Evolutionary conservation across 148 eudicot species (phyloP).

Genomic region (Simmondsia chinensis): DNA sequence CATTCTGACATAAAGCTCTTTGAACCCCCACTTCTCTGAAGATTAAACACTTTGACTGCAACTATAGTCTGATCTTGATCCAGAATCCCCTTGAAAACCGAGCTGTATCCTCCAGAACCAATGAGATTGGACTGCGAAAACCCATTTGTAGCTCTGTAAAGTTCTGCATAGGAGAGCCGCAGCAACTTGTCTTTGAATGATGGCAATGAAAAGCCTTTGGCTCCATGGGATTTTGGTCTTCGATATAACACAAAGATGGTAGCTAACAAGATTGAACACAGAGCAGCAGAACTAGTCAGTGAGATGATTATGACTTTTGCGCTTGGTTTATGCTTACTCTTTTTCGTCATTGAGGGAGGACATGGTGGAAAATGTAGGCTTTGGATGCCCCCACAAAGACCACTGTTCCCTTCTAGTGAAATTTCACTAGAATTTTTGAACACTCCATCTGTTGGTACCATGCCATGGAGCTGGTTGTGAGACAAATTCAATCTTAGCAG

Average conservation of each 20-base stretch:
- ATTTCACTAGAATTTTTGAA: background rate
- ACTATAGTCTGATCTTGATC: background rate
- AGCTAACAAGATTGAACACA: background rate
- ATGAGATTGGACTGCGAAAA: background rate
- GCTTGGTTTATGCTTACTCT: no score
- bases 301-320: no score
- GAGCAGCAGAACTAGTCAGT: background rate
- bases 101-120: constrained; percentile 3
- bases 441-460: constrained; percentile 1
- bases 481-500: background rate
- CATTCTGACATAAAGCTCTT: constrained; percentile 7
- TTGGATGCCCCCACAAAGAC: constrained; percentile 5
- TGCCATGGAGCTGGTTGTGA: background rate
- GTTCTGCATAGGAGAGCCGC: background rate
- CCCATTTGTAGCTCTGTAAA: constrained; percentile 3
- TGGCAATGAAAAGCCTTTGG: background rate
- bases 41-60: constrained; percentile 4
- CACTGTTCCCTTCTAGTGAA: constrained; percentile 1
- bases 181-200: background rate
- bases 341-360: background rate
- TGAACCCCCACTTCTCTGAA: background rate
- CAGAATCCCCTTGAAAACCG: constrained; percentile 1
- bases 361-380: background rate
- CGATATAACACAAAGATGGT: background rate
- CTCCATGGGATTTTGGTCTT: background rate